Base-by-base conservation (phyloP, 2,329 filamentous ascomycete genomes). In the Malbranchea zuffiana region DNA sequence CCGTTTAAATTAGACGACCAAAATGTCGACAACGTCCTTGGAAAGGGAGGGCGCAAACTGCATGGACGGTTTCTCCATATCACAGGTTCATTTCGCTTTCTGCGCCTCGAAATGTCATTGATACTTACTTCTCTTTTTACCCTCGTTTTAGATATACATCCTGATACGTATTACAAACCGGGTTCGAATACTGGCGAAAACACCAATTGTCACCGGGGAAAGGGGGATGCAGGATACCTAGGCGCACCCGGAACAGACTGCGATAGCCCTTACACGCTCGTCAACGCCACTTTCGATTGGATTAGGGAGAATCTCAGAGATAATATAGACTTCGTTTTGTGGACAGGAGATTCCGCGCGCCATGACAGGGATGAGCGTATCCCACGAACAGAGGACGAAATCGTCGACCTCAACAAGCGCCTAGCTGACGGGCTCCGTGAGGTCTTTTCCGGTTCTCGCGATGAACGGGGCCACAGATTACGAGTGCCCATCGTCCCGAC, bases 261-360 rank as follows among this genome's bases (percentile, higher is more conserved):
- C 68, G 90, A 98, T 62, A 75, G 83, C 2, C 88, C 90, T 0
- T 62, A 78, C 41, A 66, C 79, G 0, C 75, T 98, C 12, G 67
- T 94, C 43, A 82, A 96, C 57, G 81, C 83, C 50, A 96, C 88
- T 0, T 84, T 96, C 53, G 71, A 78, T 51, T 98, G 88, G 88
- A 80, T 98, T 35, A 68, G 75, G 29, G 71, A 77, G 28, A 79
- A 93, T 50, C 54, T 94, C 40, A 80, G 74, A 53, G 80, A 87
- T 54, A 62, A 78, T 3, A 72, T 95, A 45, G 86, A 95, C 57
- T 95, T 95, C 55, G 78, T 94, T 33, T 67, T 94, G 32, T 94
- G 86, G 86, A 94, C 87, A 1, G 86, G 86, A 46, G 86, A 95
- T 59, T 88, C 81, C 20, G 84, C 82, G 13, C 75, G 86, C 46